Evolutionary conservation across 2,329 filamentous ascomycete species (phyloP).

Genomic region (Neoarthrinium moseri): DNA sequence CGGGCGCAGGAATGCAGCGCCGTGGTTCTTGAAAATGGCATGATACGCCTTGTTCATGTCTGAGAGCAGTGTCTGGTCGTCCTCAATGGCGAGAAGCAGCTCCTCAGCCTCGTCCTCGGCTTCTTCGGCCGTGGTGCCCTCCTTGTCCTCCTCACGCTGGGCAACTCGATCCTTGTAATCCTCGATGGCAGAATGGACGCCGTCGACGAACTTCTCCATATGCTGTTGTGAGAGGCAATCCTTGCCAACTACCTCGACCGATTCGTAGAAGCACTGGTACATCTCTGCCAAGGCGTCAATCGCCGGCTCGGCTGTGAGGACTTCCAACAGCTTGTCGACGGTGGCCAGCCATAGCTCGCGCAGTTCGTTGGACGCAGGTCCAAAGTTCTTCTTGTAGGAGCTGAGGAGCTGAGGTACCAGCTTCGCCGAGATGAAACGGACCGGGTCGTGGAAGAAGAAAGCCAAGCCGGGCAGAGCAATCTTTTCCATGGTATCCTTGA

Average conservation of each 20-base stretch:
- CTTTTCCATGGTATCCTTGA: constrained; percentile 91
- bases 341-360: constrained; percentile 81
- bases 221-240: constrained; percentile 75
- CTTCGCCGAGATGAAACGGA: constrained; percentile 91
- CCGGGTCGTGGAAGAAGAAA: constrained; percentile 99
- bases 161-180: constrained; percentile 90
- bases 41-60: constrained; percentile 99
- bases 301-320: constrained; percentile 88
- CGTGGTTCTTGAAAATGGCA: constrained; percentile 97
- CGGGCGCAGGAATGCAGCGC: constrained; percentile 75
- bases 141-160: constrained; percentile 79
- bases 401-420: constrained; percentile 90
- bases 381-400: constrained; percentile 91
- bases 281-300: constrained; percentile 97
- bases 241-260: constrained; percentile 88
- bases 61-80: constrained; percentile 92
- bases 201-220: constrained; percentile 85
- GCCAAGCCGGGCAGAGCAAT: constrained; percentile 90
- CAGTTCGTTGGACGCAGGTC: constrained; percentile 75
- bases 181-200: constrained; percentile 79
- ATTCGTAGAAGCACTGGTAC: constrained; percentile 99
- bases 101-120: constrained; percentile 90
- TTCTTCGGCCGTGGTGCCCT: constrained; percentile 72
- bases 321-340: constrained; percentile 88
- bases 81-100: constrained; percentile 85